A percentile compares a stretch with the other conserved stretches of the same genome.
Conservation (phyloP, 495 filamentous ascomycete genomes). For the Mycothermus thermophilus region DNA sequence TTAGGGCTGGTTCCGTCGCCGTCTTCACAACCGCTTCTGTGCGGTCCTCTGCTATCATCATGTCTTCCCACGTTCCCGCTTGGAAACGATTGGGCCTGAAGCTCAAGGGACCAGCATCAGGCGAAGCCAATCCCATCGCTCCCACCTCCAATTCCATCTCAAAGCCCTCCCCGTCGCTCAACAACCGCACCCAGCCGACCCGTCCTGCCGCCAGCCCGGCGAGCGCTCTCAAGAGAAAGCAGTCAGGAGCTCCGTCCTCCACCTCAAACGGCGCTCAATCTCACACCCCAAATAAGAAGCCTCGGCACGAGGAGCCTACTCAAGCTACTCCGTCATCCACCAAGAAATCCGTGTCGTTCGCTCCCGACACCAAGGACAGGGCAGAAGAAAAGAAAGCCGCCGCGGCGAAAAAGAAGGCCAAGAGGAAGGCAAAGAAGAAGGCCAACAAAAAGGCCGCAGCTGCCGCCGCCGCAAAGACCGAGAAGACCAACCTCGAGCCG, state of each 20-base stretch:
- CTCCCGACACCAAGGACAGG: conserved; percentile 43
- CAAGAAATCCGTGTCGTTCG: conserved; percentile 66
- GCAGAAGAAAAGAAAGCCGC: neutral
- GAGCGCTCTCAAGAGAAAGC: conserved; percentile 25
- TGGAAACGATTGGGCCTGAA: conserved; percentile 69
- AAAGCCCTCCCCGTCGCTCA: conserved; percentile 5
- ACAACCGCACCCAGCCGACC: conserved; percentile 9
- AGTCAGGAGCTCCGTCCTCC: conserved; percentile 6
- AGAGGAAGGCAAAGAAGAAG: conserved; percentile 27
- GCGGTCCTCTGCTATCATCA: too few relatives aligned
- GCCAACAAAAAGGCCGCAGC: conserved; percentile 26
- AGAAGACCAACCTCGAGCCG: conserved; percentile 33
- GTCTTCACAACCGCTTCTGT: conserved; percentile 1
- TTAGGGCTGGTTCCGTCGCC: too few relatives aligned
- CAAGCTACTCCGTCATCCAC: conserved; percentile 7
- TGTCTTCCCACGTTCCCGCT: conserved; percentile 43
- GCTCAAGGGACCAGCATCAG: conserved; percentile 45
- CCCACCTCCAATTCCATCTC: conserved; percentile 7
- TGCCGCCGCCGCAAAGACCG: too few relatives aligned
- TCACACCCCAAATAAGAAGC: conserved; percentile 22
- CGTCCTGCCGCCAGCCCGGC: conserved; percentile 15
- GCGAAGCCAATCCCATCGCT: conserved; percentile 27
- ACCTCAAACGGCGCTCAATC: conserved; percentile 11
- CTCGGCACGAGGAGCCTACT: conserved; percentile 11
- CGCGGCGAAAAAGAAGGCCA: conserved; percentile 10